Conservation (phyloP, 176 grass and related monocot species). For the Zea luxurians region DNA sequence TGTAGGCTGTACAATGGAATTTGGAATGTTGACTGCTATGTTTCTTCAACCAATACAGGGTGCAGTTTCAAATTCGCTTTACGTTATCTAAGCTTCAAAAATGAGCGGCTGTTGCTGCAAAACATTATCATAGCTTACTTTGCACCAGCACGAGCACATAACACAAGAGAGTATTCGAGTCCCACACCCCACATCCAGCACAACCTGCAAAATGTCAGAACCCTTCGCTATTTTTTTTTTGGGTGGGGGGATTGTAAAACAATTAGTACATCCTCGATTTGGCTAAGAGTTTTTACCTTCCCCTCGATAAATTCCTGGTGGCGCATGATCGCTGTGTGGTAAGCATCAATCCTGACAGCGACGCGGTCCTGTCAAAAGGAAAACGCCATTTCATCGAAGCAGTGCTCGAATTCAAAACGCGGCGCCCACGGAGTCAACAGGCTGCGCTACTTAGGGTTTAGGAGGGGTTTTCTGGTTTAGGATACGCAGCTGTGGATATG, state of each 20-base stretch:
- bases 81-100: neutral
- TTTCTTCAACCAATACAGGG: neutral
- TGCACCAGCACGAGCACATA: slow-evolving; percentile 89
- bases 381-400: neutral
- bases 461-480: slow-evolving; percentile 36
- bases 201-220: slow-evolving; percentile 54
- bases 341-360: slow-evolving; percentile 83
- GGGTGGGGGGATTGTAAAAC: too few species aligned
- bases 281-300: slow-evolving; percentile 51
- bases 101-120: neutral
- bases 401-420: neutral
- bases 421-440: neutral
- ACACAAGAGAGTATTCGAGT: slow-evolving; percentile 89
- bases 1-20: neutral
- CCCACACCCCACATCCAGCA: slow-evolving; percentile 93
- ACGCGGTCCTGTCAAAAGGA: slow-evolving; percentile 61
- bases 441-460: slow-evolving; percentile 18
- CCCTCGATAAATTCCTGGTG: slow-evolving; percentile 87
- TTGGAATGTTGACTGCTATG: neutral
- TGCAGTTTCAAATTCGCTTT: neutral
- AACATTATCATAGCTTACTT: slow-evolving; percentile 48
- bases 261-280: neutral
- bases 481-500: neutral
- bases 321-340: slow-evolving; percentile 62
- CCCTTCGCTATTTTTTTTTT: too few species aligned